Evolutionary conservation across 1,284 basidiomycete species (phyloP).

Genomic region (Boletus smithii): DNA sequence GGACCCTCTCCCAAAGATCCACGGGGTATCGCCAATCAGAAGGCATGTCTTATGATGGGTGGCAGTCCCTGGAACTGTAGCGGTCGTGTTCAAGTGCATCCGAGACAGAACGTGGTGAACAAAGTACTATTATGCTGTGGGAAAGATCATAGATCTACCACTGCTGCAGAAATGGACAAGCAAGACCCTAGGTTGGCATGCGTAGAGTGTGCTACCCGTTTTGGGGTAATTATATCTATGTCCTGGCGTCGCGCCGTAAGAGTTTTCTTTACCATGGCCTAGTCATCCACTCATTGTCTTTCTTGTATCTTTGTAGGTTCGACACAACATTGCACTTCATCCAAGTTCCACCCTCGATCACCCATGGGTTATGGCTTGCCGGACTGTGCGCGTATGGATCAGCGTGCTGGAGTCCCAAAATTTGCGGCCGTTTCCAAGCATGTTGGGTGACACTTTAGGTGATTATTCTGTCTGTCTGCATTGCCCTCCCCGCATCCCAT

Average conservation of each 20-base stretch:
- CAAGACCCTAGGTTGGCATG: constrained; percentile 21
- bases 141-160: constrained; percentile 26
- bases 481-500: constrained; percentile 30
- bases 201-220: constrained; percentile 11
- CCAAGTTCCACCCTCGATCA: constrained; percentile 2
- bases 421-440: constrained; percentile 1
- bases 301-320: constrained; percentile 14
- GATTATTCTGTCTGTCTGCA: constrained; percentile 26
- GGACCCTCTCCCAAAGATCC: constrained; percentile 23
- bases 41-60: constrained; percentile 24
- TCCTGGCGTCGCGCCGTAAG: constrained; percentile 28
- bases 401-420: not conserved
- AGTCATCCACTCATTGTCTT: not conserved
- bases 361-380: constrained; percentile 14
- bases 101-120: constrained; percentile 17
- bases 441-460: constrained; percentile 3
- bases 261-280: not conserved
- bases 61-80: constrained; percentile 35
- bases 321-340: constrained; percentile 22
- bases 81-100: constrained; percentile 21
- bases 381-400: not conserved
- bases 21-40: constrained; percentile 21
- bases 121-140: constrained; percentile 22
- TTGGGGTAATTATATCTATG: constrained; percentile 14
- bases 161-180: constrained; percentile 29